A percentile compares a stretch with the other conserved stretches of the same genome.
These are phyloP conservation scores for Alternaria arbusti DNA, from an alignment of 2,329 filamentous ascomycete genomes.

Conservation along the genomic window DNA sequence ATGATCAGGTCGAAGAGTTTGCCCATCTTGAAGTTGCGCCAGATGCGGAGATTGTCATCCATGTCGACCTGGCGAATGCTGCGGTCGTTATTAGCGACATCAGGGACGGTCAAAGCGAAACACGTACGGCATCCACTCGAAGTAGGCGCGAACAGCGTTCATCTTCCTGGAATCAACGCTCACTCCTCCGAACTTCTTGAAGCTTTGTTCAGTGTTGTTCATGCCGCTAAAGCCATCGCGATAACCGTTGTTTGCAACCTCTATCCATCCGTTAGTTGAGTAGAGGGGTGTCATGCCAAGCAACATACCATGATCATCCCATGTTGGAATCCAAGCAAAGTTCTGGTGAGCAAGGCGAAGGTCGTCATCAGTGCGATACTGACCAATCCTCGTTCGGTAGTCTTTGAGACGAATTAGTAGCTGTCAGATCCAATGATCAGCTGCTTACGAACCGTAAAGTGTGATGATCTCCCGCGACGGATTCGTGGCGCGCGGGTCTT, in stretches of 20 bases:
- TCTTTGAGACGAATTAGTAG: slow-evolving; percentile 25
- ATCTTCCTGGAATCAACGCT: slow-evolving; percentile 54
- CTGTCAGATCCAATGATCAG: neutral
- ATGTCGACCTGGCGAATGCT: slow-evolving; percentile 53
- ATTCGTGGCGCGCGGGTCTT: slow-evolving; percentile 27
- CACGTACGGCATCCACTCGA: slow-evolving; percentile 53
- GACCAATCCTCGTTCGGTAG: slow-evolving; percentile 51
- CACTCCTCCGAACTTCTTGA: slow-evolving; percentile 49
- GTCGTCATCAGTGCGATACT: slow-evolving; percentile 51
- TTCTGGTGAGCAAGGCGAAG: slow-evolving; percentile 49
- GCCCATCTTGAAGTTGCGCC: slow-evolving; percentile 50
- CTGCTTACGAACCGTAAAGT: slow-evolving; percentile 39
- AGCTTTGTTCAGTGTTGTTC: slow-evolving; percentile 54
- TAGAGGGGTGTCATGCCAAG: neutral
- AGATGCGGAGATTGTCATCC: slow-evolving; percentile 53
- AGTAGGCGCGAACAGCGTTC: slow-evolving; percentile 55
- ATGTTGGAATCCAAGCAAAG: slow-evolving; percentile 54
- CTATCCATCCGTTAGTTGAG: slow-evolving; percentile 25
- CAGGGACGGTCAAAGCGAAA: slow-evolving; percentile 45
- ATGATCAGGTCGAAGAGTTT: slow-evolving; percentile 52
- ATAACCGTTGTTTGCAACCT: slow-evolving; percentile 52
- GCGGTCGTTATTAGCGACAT: slow-evolving; percentile 47
- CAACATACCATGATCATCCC: slow-evolving; percentile 49
- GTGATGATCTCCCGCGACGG: slow-evolving; percentile 49
- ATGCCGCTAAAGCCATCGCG: slow-evolving; percentile 49